A percentile compares a stretch with the other conserved stretches of the same genome.
phyloP scores from a whole-genome alignment of 768 basidiomycete species.

The Leccinum fibrillosum region DNA sequence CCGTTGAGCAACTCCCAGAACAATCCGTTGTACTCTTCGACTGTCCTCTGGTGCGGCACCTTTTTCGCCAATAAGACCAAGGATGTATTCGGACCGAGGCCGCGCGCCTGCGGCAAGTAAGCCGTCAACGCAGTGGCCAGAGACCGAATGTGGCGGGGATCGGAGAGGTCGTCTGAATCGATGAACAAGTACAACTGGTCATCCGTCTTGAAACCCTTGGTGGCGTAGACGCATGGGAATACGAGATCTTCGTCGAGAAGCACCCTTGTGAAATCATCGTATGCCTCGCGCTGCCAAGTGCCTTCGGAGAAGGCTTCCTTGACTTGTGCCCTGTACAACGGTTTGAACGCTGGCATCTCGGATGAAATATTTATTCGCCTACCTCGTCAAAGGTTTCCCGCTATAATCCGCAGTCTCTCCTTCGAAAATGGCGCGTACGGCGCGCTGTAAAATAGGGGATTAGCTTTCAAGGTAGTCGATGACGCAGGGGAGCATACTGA shows the following conservation, averaged over 20 bases:
- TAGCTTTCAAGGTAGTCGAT: neutral
- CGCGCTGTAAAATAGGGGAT: constrained; percentile 1
- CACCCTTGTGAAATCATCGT: constrained; percentile 19
- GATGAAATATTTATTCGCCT: no score
- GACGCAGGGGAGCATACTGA: constrained; percentile 1
- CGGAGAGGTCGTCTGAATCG: constrained; percentile 22
- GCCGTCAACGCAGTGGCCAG: constrained; percentile 12
- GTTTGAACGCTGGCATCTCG: neutral
- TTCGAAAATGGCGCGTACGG: neutral
- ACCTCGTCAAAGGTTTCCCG: constrained; percentile 19
- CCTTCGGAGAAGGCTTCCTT: constrained; percentile 7
- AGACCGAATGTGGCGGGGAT: constrained; percentile 19
- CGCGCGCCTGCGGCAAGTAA: constrained; percentile 16
- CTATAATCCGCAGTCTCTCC: neutral
- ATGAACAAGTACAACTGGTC: constrained; percentile 21
- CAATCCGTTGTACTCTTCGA: constrained; percentile 18
- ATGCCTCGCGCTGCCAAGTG: constrained; percentile 17
- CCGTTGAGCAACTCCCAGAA: constrained; percentile 23
- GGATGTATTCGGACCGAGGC: constrained; percentile 20
- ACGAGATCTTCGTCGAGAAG: constrained; percentile 20
- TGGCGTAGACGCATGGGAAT: constrained; percentile 22
- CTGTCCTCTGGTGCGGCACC: constrained; percentile 1
- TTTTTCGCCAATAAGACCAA: constrained; percentile 19
- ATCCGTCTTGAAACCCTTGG: constrained; percentile 23
- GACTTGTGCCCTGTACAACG: constrained; percentile 13